Base-by-base conservation (phyloP, 169 alveolate species). In the Cryptosporidium baileyi region DNA sequence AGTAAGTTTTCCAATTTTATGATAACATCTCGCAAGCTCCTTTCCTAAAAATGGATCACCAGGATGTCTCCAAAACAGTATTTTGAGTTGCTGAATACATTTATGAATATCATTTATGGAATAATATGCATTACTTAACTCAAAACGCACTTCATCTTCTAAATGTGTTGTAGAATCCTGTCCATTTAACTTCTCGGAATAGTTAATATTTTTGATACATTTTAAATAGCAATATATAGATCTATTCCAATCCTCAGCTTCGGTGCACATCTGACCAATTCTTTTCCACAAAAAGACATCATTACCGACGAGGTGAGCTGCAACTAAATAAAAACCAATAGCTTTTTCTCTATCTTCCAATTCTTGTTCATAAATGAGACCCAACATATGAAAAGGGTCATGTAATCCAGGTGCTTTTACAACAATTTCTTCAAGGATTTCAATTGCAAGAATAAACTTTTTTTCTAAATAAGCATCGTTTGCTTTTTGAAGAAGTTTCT, bases 321-420 rank as follows among this genome's bases (percentile, higher is more conserved):
- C 97, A 41, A 94, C 91, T 59, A 94, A 80, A 80, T 93, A 94
- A 89, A 93, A 94, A 32, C 93, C 93, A 13, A 91, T 91, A 1
- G 97, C 97, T 54, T 93, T 94, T 36, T 80, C 93, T 28, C 89
- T 81, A 61, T 92, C 95, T 22, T 91, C 91, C 52, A 80, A 90
- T 62, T 94, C 96, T 40, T 92, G 93, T 54, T 94, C 95, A 88
- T 94, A 92, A 54, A 94, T 94, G n/a, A 94, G 90, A 2, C 96
- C 97, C 28, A 94, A 81, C 88, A 94, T 91, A 54, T 94, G 97
- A 88, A 93, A 94, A 38, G 97, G 97, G 81, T 94, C 97, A 26
- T 94, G 97, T 22, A 92, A 52, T 15, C 94, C 93, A 15, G 97
- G 97, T 1, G 97, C 93, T 41, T 91, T 40, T 32, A 91, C 91